These are phyloP conservation scores for Pestalotiopsis sp. DNA, from an alignment of 2,329 filamentous ascomycete genomes.

Conservation along the genomic window DNA sequence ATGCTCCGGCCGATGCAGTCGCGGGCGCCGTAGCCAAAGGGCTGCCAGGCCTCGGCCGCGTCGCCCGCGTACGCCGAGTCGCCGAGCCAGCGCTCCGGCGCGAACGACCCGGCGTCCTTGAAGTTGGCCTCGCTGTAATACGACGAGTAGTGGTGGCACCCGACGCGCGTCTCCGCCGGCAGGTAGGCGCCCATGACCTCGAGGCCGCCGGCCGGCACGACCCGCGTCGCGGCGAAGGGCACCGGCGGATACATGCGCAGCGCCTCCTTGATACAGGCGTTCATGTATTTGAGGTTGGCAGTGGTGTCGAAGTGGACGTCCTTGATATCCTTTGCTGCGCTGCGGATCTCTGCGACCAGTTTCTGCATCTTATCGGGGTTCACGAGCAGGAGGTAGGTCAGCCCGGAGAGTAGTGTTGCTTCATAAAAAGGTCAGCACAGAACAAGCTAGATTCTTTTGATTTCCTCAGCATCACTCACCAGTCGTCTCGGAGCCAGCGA, in stretches of 20 bases:
- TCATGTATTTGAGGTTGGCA: slow-evolving; percentile 25
- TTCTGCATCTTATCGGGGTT: slow-evolving; percentile 25
- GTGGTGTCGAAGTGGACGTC: slow-evolving; percentile 31
- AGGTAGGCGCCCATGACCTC: slow-evolving; percentile 21
- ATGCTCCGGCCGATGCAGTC: slow-evolving; percentile 26
- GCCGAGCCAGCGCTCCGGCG: slow-evolving; percentile 25
- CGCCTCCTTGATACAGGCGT: slow-evolving; percentile 27
- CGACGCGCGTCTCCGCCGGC: slow-evolving; percentile 21
- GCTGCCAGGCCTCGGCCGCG: slow-evolving; percentile 21
- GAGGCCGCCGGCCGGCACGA: slow-evolving; percentile 27
- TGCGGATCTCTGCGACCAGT: slow-evolving; percentile 29
- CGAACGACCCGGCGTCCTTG: slow-evolving; percentile 18
- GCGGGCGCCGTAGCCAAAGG: slow-evolving; percentile 21
- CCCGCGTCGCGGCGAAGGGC: slow-evolving; percentile 22
- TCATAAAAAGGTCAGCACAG: neutral
- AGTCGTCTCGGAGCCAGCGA: slow-evolving; percentile 17
- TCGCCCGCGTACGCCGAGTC: slow-evolving; percentile 18
- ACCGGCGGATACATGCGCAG: slow-evolving; percentile 27
- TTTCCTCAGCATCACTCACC: slow-evolving; percentile 15
- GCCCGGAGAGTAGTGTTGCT: slow-evolving; percentile 37
- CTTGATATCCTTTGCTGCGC: slow-evolving; percentile 21
- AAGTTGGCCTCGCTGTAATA: slow-evolving; percentile 17
- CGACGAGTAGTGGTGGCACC: slow-evolving; percentile 21
- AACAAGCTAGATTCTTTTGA: neutral
- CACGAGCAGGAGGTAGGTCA: slow-evolving; percentile 28